A percentile compares a stretch with the other conserved stretches of the same genome.
phyloP scores from a whole-genome alignment of 495 filamentous ascomycete species.

The Talaromyces wortmannii region DNA sequence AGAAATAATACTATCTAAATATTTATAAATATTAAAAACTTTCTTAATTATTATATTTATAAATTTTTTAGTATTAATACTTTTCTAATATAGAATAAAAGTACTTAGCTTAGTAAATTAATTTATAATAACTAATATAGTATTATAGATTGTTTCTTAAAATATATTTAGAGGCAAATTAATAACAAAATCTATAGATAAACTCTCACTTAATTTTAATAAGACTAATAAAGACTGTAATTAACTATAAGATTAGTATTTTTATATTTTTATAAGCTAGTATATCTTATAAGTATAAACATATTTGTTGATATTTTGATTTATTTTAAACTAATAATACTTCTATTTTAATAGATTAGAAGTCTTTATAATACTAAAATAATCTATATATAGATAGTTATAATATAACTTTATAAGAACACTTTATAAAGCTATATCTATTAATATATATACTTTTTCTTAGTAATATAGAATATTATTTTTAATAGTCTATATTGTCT shows the following conservation, averaged over 20 bases:
- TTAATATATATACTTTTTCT: not conserved
- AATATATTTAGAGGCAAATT: not conserved
- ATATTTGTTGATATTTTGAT: not conserved
- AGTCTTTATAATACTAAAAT: not conserved
- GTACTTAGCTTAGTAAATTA: not conserved
- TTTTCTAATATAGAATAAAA: not conserved
- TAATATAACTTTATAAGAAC: not conserved
- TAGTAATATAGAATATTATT: not conserved
- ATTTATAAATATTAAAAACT: conserved; percentile 3
- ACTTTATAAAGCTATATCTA: not conserved
- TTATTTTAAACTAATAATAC: not conserved
- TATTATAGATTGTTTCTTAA: not conserved
- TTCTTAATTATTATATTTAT: conserved; percentile 2
- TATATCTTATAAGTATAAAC: not conserved
- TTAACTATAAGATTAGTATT: not conserved
- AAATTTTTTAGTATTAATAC: conserved; percentile 1
- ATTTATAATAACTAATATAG: not conserved
- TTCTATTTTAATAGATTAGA: not conserved
- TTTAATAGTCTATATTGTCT: not conserved
- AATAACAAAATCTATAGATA: not conserved
- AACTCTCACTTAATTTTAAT: not conserved
- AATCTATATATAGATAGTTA: not conserved
- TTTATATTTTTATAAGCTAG: not conserved
- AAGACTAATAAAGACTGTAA: not conserved
- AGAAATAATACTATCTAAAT: conserved; percentile 3